A percentile compares a stretch with the other conserved stretches of the same genome.
phyloP scores from a whole-genome alignment of 2,329 filamentous ascomycete species.

The Colletotrichum endophyticum region DNA sequence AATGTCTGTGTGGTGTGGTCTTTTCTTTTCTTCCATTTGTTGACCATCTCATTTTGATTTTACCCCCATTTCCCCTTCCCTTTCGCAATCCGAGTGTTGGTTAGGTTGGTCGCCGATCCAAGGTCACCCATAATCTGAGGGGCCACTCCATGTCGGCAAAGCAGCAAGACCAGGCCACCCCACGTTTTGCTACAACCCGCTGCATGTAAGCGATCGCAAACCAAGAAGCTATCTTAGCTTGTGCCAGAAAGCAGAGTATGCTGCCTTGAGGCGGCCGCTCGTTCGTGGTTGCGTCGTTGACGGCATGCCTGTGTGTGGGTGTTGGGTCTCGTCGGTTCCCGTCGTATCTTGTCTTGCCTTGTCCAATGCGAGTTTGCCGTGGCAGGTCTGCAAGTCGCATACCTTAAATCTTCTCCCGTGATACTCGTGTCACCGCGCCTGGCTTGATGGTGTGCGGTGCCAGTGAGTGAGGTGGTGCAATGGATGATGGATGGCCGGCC shows the following conservation, averaged over 20 bases:
- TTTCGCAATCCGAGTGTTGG: background rate
- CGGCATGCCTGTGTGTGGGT: background rate
- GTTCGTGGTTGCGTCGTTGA: background rate
- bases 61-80: background rate
- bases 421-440: background rate
- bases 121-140: background rate
- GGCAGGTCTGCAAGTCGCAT: background rate
- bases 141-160: background rate
- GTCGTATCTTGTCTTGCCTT: background rate
- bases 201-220: background rate
- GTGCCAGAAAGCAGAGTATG: background rate
- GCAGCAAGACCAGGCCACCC: background rate
- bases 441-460: background rate
- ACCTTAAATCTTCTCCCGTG: background rate
- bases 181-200: background rate
- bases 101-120: background rate
- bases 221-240: background rate
- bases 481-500: background rate
- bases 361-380: background rate
- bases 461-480: background rate
- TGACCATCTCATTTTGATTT: background rate
- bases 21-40: background rate
- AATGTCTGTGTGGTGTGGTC: slow-evolving; percentile 2
- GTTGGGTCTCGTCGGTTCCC: background rate
- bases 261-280: background rate